Conservation (phyloP, 2,329 filamentous ascomycete genomes). For the Emmonsiellopsis sp. region DNA sequence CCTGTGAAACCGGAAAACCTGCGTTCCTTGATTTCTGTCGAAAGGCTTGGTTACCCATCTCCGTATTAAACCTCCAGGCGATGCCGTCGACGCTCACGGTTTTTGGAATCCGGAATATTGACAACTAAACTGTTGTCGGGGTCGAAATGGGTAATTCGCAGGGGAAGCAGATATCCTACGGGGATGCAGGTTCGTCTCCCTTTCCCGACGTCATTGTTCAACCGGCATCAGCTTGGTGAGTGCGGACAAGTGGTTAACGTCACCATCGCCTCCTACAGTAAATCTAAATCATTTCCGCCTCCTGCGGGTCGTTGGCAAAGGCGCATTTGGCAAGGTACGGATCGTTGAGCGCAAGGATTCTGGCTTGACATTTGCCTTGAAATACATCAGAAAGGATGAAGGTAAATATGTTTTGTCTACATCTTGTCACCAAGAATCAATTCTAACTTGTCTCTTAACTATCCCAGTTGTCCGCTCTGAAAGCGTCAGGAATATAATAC, state of each 20-base stretch:
- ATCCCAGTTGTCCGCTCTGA: conserved; percentile 83
- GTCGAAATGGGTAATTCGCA: conserved; percentile 80
- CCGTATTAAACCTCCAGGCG: background rate
- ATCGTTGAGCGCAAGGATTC: conserved; percentile 98
- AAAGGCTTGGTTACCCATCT: too few relatives aligned
- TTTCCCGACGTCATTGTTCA: background rate
- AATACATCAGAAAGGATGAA: conserved; percentile 99
- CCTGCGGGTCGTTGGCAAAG: conserved; percentile 89
- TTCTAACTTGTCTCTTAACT: conserved; percentile 17
- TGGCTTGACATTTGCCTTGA: conserved; percentile 84
- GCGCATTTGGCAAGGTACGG: conserved; percentile 95
- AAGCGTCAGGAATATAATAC: conserved; percentile 95
- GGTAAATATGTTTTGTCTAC: conserved; percentile 42
- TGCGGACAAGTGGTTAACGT: conserved; percentile 4
- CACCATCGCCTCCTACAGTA: conserved; percentile 44
- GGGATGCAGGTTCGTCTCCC: conserved; percentile 69
- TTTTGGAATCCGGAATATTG: conserved; percentile 1
- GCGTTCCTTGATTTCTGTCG: too few relatives aligned
- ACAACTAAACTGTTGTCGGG: conserved; percentile 5
- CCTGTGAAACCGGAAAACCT: too few relatives aligned
- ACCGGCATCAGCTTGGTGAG: background rate
- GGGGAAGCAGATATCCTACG: conserved; percentile 85
- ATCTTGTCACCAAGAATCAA: background rate
- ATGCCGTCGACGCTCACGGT: conserved; percentile 1
- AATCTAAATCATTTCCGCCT: conserved; percentile 97